Conservation (phyloP, 2,329 filamentous ascomycete species). For the Beauveria asiatica region DNA sequence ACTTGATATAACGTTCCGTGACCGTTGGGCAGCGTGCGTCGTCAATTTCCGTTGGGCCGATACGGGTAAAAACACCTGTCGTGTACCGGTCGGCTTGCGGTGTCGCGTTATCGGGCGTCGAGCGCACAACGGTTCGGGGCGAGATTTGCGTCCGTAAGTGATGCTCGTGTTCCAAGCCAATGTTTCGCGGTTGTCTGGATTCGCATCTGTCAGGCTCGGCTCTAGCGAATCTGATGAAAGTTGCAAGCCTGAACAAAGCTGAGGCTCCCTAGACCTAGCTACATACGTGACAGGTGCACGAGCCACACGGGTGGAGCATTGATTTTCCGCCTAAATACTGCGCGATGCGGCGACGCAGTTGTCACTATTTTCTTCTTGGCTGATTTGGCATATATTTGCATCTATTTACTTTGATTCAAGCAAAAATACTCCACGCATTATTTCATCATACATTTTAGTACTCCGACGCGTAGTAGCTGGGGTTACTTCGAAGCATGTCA, state of each 20-base stretch:
- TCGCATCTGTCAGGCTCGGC: not conserved
- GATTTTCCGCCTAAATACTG: slow-evolving; percentile 1
- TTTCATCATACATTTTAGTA: slow-evolving; percentile 1
- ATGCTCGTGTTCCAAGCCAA: too few species aligned
- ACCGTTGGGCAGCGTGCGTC: slow-evolving; percentile 10
- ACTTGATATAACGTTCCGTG: not conserved
- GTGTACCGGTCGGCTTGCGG: not conserved
- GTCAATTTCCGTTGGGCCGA: slow-evolving; percentile 1
- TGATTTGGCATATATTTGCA: not conserved
- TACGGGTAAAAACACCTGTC: not conserved
- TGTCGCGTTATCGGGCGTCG: not conserved
- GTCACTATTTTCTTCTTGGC: not conserved
- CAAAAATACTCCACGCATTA: not conserved
- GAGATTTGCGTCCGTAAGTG: not conserved
- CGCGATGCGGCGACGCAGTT: too few species aligned
- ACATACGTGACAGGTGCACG: slow-evolving; percentile 3
- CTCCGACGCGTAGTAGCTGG: slow-evolving; percentile 16
- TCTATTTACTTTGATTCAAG: not conserved
- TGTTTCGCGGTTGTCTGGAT: not conserved
- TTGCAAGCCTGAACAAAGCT: not conserved
- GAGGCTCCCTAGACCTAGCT: not conserved
- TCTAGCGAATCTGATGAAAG: not conserved
- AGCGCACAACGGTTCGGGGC: not conserved
- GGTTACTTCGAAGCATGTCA: slow-evolving; percentile 41
- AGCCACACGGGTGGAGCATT: slow-evolving; percentile 11